A percentile compares a stretch with the other conserved stretches of the same genome.
These are phyloP conservation scores for Cicer bijugum DNA, from an alignment of 306 rosid species.

Conservation along the genomic window DNA sequence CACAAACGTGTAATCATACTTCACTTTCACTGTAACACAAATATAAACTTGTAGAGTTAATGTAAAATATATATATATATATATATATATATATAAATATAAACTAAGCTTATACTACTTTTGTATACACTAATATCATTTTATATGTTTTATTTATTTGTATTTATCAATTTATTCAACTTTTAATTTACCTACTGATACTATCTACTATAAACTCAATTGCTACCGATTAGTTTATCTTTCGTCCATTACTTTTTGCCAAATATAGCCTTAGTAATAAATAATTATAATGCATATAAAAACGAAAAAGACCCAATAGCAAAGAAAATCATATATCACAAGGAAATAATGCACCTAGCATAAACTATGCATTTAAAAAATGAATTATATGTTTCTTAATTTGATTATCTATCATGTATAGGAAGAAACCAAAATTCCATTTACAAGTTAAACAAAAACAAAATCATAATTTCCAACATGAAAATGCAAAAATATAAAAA, in stretches of 20 bases:
- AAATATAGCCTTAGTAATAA: background rate
- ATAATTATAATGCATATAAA: background rate
- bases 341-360: constrained; percentile 13
- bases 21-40: background rate
- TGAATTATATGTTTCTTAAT: background rate
- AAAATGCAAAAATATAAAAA: background rate
- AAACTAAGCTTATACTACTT: too few relatives aligned
- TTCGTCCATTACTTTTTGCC: too few relatives aligned
- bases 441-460: background rate
- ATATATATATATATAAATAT: too few relatives aligned
- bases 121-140: too few relatives aligned
- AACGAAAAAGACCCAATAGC: background rate
- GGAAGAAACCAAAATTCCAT: background rate
- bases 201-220: too few relatives aligned
- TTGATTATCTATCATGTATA: constrained; percentile 19
- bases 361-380: background rate
- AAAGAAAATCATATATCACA: background rate
- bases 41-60: background rate
- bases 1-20: background rate
- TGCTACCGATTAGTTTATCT: too few relatives aligned
- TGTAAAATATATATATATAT: too few relatives aligned
- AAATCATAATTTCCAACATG: background rate
- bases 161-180: too few relatives aligned
- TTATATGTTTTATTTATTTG: too few relatives aligned
- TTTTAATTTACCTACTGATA: too few relatives aligned